Conservation (phyloP, 1,284 basidiomycete genomes). For the Rhodotorula sp. region DNA sequence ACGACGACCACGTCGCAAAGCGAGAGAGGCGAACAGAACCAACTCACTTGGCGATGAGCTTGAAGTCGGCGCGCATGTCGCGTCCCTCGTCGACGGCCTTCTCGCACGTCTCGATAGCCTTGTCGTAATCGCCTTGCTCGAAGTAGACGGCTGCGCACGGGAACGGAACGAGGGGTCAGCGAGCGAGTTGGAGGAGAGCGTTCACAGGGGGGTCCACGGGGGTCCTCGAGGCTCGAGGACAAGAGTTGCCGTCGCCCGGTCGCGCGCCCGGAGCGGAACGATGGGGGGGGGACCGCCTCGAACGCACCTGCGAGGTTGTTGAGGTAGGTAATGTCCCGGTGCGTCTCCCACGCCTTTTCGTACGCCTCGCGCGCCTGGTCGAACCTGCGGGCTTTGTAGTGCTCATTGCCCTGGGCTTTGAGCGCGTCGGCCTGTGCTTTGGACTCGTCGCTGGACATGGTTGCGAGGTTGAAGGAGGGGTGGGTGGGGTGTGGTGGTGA, state of each 20-base stretch:
- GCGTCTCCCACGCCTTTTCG: slow-evolving; percentile 83
- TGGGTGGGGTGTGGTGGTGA: background rate
- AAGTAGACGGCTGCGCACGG: slow-evolving; percentile 73
- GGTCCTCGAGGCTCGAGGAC: no score
- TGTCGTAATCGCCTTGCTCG: slow-evolving; percentile 87
- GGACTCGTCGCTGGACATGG: slow-evolving; percentile 26
- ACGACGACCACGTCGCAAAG: background rate
- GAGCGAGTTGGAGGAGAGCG: background rate
- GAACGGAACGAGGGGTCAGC: background rate
- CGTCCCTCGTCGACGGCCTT: slow-evolving; percentile 94
- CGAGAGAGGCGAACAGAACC: background rate
- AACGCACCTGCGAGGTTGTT: slow-evolving; percentile 78
- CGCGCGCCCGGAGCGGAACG: background rate
- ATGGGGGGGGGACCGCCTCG: no score
- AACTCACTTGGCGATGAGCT: slow-evolving; percentile 58
- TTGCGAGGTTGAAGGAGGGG: background rate
- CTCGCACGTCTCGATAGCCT: slow-evolving; percentile 86
- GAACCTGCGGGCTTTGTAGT: slow-evolving; percentile 68
- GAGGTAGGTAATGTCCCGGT: slow-evolving; percentile 90
- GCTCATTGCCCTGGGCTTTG: slow-evolving; percentile 74
- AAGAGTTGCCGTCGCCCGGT: no score
- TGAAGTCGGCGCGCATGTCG: slow-evolving; percentile 58
- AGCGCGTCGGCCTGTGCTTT: slow-evolving; percentile 18
- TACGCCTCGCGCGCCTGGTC: slow-evolving; percentile 48
- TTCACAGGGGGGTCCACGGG: no score